Evolutionary conservation across 164 flowering plant species (phyloP).

Genomic region (Umbellularia californica): DNA sequence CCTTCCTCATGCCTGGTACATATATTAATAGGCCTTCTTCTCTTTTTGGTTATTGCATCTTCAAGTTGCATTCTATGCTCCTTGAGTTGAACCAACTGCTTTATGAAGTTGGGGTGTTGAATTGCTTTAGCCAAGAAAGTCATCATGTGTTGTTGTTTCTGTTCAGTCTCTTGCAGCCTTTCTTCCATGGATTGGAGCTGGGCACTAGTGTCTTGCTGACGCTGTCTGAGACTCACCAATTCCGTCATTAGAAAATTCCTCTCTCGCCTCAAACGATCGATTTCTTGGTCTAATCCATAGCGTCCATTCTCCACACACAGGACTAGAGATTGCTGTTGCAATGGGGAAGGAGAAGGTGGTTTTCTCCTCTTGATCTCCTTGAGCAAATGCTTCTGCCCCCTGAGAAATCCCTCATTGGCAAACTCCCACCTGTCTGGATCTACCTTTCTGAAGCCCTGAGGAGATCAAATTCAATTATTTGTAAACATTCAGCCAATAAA

Average conservation of each 20-base stretch:
- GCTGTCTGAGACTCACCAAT: slow-evolving; percentile 64
- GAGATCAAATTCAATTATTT: not conserved
- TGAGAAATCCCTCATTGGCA: slow-evolving; percentile 73
- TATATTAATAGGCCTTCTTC: slow-evolving; percentile 49
- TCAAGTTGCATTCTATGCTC: slow-evolving; percentile 48
- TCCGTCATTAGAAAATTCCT: slow-evolving; percentile 56
- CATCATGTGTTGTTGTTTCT: slow-evolving; percentile 70
- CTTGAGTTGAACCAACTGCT: slow-evolving; percentile 50
- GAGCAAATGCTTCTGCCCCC: slow-evolving; percentile 63
- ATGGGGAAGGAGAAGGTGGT: slow-evolving; percentile 18
- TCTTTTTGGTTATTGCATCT: slow-evolving; percentile 49
- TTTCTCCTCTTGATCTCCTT: slow-evolving; percentile 66
- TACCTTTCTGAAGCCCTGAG: slow-evolving; percentile 78
- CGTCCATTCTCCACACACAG: slow-evolving; percentile 61
- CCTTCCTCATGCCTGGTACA: slow-evolving; percentile 14
- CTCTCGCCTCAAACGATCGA: slow-evolving; percentile 59
- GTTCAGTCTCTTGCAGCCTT: slow-evolving; percentile 49
- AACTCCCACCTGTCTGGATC: slow-evolving; percentile 89
- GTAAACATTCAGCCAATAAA: not conserved
- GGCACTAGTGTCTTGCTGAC: slow-evolving; percentile 52
- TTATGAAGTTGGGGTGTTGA: slow-evolving; percentile 49
- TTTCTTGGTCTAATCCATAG: slow-evolving; percentile 57
- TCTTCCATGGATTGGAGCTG: slow-evolving; percentile 50
- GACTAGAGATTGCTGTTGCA: slow-evolving; percentile 29
- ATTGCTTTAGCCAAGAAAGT: slow-evolving; percentile 73